These are phyloP conservation scores for Scheffersomyces quercinus DNA, from an alignment of 1,139 yeast genomes.

Conservation along the genomic window DNA sequence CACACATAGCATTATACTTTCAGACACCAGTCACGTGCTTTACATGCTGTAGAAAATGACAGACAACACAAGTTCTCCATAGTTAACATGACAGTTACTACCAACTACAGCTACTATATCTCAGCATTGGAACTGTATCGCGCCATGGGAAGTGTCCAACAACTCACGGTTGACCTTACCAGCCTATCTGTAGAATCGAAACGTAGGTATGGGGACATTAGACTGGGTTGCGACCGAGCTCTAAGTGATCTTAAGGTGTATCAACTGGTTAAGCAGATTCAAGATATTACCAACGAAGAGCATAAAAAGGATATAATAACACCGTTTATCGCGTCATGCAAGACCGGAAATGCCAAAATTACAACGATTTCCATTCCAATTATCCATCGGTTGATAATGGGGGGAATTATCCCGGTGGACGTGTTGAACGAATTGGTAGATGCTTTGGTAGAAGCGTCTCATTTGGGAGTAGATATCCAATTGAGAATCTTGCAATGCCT, in stretches of 20 bases:
- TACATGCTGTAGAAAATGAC: too few species aligned
- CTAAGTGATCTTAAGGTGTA: conserved; percentile 45
- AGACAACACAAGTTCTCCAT: too few species aligned
- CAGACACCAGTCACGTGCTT: too few species aligned
- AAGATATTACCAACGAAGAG: conserved; percentile 26
- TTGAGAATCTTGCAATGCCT: conserved; percentile 82
- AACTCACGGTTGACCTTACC: conserved; percentile 55
- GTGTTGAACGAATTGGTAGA: conserved; percentile 58
- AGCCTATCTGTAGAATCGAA: conserved; percentile 67
- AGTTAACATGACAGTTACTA: too few species aligned
- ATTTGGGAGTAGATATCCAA: conserved; percentile 79
- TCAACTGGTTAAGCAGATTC: conserved; percentile 15
- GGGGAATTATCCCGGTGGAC: conserved; percentile 43
- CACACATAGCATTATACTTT: too few species aligned
- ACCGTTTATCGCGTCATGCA: conserved; percentile 76
- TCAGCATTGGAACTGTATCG: not conserved
- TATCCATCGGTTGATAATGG: conserved; percentile 13
- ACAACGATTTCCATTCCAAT: conserved; percentile 54
- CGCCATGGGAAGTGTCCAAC: conserved; percentile 42
- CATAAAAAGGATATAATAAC: conserved; percentile 54
- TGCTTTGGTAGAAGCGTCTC: conserved; percentile 72
- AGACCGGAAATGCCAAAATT: conserved; percentile 72
- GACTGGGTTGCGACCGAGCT: conserved; percentile 65
- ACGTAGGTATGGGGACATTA: conserved; percentile 67
- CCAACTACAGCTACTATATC: too few species aligned